Evolutionary conservation across 495 filamentous ascomycete genomes (phyloP), one percentile per base, ranked within the genome.

Genomic region (Hypoxylon rickii): DNA sequence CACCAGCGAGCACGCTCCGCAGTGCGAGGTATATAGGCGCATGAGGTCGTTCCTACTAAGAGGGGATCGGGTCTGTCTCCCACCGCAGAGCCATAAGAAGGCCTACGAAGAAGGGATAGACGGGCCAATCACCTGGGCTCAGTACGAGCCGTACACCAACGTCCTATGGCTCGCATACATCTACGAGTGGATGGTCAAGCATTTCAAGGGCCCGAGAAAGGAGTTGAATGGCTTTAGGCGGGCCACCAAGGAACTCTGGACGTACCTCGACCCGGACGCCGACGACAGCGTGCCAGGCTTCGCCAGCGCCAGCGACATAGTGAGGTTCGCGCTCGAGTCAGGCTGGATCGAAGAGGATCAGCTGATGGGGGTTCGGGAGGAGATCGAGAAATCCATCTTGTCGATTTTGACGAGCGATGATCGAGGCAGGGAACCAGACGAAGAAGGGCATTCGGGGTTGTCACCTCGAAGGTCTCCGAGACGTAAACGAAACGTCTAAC

Each of bases 151-250:
- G 0, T 82, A 79, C 59, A 79, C 76, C 3, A 83, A 83, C 41
- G 76, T 82, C 0, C 66, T 83, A 11, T 83, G 80, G 80, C 70
- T 79, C 11, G 73, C 74, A 4, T 79, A 79, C 29, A 66, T 81
- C 17, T 79, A 78, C 54, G 67, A 69, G 11, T 75, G 75, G 41
- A 66, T 81, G 29, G 40, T 68, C 0, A 20, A 17, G 15, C 58
- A 73, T 39, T 77, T 76, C 38, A 46, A 46, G 17, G 74, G 73
- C 0, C 61, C 66, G 3, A 63, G 57, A 36, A 65, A 64, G 44
- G 71, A 72, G 44, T 51, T 77, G 5, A 46, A 40, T 7, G 42
- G 43, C 3, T 79, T 80, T 44, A 65, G 54, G 39, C 63, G 56
- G 1, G 44, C 58, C 21, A 79, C 76, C 17, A 69, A 58, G 42